phyloP scores from a whole-genome alignment of 768 basidiomycete species.

The Mycena chlorophos region DNA sequence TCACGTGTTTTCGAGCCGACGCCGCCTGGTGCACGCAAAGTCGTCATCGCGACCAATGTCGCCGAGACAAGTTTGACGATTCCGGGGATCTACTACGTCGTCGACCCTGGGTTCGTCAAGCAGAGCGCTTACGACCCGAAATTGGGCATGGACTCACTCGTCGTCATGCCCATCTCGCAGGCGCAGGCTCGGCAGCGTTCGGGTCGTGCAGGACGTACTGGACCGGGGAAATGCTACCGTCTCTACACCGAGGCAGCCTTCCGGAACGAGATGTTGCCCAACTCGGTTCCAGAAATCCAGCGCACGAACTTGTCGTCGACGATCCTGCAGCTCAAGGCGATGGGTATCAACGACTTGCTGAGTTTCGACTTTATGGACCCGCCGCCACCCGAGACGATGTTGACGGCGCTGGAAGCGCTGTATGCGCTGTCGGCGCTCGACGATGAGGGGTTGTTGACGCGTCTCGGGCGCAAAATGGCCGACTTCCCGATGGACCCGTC shows the following conservation, averaged over 20 bases:
- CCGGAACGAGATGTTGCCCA: conserved; percentile 98
- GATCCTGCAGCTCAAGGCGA: conserved; percentile 94
- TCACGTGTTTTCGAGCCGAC: conserved; percentile 97
- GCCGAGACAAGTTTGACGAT: conserved; percentile 99
- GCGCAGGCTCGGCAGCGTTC: conserved; percentile 95
- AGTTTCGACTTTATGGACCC: conserved; percentile 99
- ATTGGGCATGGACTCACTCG: conserved; percentile 97
- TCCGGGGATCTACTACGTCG: conserved; percentile 97
- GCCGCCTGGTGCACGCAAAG: conserved; percentile 97
- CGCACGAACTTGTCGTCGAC: conserved; percentile 90
- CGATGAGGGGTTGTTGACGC: conserved; percentile 92
- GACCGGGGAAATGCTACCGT: conserved; percentile 97
- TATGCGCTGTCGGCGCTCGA: conserved; percentile 96
- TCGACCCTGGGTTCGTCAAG: conserved; percentile 98
- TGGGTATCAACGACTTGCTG: conserved; percentile 97
- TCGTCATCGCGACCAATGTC: conserved; percentile 99
- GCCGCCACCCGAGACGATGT: conserved; percentile 93
- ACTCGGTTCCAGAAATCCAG: conserved; percentile 97
- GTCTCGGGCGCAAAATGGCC: conserved; percentile 97
- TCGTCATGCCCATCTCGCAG: conserved; percentile 98
- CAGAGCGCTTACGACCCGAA: conserved; percentile 98
- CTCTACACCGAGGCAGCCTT: conserved; percentile 98
- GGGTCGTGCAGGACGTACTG: conserved; percentile 96
- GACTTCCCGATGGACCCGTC: conserved; percentile 99
- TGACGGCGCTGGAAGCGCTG: conserved; percentile 91